Percentiles rank a stretch among this genome's conserved stretches.
phyloP scores from a whole-genome alignment of 176 grass and related monocot genomes.

The Carex kokanica region DNA sequence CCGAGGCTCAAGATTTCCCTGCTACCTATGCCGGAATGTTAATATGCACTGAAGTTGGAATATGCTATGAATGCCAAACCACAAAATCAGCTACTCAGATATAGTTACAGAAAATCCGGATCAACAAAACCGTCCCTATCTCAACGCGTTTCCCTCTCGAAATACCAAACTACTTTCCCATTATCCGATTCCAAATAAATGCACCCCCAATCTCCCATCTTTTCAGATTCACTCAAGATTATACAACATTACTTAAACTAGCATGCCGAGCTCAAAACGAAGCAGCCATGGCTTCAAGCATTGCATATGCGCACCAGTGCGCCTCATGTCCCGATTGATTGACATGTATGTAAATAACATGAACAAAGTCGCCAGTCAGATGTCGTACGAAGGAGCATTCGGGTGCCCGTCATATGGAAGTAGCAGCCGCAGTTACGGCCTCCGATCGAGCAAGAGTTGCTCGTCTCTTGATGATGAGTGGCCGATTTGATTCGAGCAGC shows the following conservation, averaged over 20 bases:
- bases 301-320: slow-evolving; percentile 37
- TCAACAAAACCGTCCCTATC: background rate
- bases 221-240: background rate
- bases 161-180: background rate
- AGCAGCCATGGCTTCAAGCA: slow-evolving; percentile 31
- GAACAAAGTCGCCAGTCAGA: slow-evolving; percentile 44
- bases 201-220: background rate
- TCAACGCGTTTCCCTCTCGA: background rate
- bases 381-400: slow-evolving; percentile 28
- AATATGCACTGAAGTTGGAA: background rate
- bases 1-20: background rate
- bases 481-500: slow-evolving; percentile 66
- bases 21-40: background rate
- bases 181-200: slow-evolving; percentile 9
- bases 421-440: background rate
- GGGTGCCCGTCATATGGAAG: slow-evolving; percentile 33
- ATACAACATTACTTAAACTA: background rate
- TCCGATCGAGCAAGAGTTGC: background rate
- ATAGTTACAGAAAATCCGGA: background rate
- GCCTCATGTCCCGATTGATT: slow-evolving; percentile 39
- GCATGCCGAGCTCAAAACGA: slow-evolving; percentile 26
- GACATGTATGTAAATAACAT: slow-evolving; percentile 63
- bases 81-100: background rate
- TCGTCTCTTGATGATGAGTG: slow-evolving; percentile 41
- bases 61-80: background rate